Evolutionary conservation across 768 basidiomycete species (phyloP).

Genomic region (Serendipita sp.): DNA sequence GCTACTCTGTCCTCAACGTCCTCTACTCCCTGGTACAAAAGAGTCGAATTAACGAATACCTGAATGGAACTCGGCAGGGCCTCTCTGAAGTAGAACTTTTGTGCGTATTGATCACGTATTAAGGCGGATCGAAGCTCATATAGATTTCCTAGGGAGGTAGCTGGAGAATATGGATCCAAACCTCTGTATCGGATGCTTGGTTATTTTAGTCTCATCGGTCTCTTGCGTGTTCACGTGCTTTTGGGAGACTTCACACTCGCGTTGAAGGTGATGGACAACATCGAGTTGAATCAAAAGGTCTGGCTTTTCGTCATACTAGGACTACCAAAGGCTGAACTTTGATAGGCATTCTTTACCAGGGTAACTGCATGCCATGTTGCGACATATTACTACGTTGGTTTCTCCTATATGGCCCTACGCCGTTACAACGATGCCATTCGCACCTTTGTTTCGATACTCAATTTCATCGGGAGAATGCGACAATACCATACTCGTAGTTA

Average conservation of each 20-base stretch:
- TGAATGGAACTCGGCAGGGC: conserved; percentile 65
- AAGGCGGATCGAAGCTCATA: neutral
- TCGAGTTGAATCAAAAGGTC: conserved; percentile 83
- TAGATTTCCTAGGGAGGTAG: conserved; percentile 45
- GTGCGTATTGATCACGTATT: conserved; percentile 29
- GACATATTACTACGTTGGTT: conserved; percentile 89
- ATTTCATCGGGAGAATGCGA: conserved; percentile 91
- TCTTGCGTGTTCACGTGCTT: conserved; percentile 88
- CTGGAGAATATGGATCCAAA: conserved; percentile 80
- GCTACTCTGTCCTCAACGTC: conserved; percentile 95
- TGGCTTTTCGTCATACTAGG: conserved; percentile 1
- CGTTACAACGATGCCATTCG: conserved; percentile 93
- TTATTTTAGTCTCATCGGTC: conserved; percentile 91
- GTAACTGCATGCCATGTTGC: conserved; percentile 96
- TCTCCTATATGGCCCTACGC: conserved; percentile 91
- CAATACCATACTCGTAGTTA: conserved; percentile 95
- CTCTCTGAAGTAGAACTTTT: conserved; percentile 70
- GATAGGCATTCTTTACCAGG: conserved; percentile 72
- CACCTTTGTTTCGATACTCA: conserved; percentile 79
- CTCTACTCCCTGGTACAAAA: conserved; percentile 98
- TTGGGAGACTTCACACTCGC: conserved; percentile 93
- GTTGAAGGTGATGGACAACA: conserved; percentile 85
- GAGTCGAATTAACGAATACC: conserved; percentile 85
- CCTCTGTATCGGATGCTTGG: conserved; percentile 91
- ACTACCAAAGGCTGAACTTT: neutral